phyloP scores from a whole-genome alignment of 139 green algal species.

The Microglena sp. region DNA sequence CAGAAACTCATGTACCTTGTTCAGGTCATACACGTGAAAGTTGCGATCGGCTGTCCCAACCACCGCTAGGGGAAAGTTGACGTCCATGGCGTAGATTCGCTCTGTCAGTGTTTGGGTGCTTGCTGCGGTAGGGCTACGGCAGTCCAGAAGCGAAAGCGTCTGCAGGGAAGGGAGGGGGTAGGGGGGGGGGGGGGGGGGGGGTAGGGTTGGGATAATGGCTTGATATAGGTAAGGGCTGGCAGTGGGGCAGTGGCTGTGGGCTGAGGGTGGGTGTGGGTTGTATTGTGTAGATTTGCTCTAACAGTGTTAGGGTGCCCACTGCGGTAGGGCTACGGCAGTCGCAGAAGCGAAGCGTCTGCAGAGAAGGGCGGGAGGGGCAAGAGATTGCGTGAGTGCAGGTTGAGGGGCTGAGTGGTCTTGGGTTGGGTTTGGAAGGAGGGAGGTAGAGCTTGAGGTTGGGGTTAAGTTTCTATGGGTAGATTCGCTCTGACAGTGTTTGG shows the following conservation, averaged over 20 bases:
- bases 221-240: not conserved
- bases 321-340: conserved; percentile 29
- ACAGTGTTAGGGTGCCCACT: not conserved
- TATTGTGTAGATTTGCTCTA: too few species aligned
- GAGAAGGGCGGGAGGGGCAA: too few species aligned
- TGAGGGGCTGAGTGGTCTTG: too few species aligned
- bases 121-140: conserved; percentile 19
- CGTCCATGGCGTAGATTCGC: conserved; percentile 78
- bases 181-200: too few species aligned
- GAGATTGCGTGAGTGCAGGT: too few species aligned
- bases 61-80: conserved; percentile 66
- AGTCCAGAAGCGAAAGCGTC: too few species aligned
- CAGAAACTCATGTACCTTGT: too few species aligned
- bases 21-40: conserved; percentile 29
- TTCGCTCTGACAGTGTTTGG: conserved; percentile 71
- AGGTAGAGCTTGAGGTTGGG: too few species aligned
- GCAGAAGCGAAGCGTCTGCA: conserved; percentile 38
- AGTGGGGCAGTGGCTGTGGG: not conserved
- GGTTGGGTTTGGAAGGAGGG: too few species aligned
- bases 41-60: conserved; percentile 68
- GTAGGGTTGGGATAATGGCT: not conserved
- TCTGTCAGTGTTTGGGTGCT: conserved; percentile 58
- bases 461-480: too few species aligned
- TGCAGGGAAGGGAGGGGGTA: too few species aligned
- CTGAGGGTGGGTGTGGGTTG: not conserved